Conservation (phyloP, 768 basidiomycete genomes). For the Agaricus sinodeliciosus region DNA sequence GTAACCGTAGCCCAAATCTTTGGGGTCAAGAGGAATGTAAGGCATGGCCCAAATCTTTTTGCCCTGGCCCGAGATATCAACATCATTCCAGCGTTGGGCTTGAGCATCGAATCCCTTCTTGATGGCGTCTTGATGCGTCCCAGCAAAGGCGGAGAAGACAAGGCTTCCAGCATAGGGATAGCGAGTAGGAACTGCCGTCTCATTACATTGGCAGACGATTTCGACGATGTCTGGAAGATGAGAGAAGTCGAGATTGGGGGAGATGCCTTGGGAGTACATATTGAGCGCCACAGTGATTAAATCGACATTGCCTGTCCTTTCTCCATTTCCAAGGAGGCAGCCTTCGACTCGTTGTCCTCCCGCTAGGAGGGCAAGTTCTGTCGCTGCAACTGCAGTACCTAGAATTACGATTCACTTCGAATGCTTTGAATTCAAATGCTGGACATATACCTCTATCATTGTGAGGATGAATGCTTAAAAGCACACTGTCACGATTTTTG, state of each 20-base stretch:
- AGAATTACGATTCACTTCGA: constrained; percentile 1
- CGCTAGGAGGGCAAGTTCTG: constrained; percentile 86
- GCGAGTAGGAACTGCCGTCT: constrained; percentile 89
- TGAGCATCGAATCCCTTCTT: constrained; percentile 97
- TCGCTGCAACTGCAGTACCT: constrained; percentile 91
- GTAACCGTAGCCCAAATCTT: constrained; percentile 89
- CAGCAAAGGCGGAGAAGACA: constrained; percentile 97
- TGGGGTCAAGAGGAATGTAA: constrained; percentile 94
- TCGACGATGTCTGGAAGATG: constrained; percentile 88
- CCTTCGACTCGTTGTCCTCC: constrained; percentile 96
- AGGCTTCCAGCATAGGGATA: constrained; percentile 97
- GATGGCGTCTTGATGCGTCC: constrained; percentile 96
- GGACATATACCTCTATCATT: constrained; percentile 79
- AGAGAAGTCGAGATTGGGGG: constrained; percentile 84
- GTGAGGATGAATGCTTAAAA: constrained; percentile 91
- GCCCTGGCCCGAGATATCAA: constrained; percentile 49
- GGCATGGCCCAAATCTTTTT: constrained; percentile 85
- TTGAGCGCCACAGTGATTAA: constrained; percentile 94
- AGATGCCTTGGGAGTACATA: constrained; percentile 90
- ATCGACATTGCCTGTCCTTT: constrained; percentile 97
- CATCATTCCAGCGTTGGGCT: constrained; percentile 39
- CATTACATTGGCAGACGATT: constrained; percentile 91
- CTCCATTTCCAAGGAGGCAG: constrained; percentile 95
- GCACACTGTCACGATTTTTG: constrained; percentile 80
- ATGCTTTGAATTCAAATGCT: neutral